A percentile compares a stretch with the other conserved stretches of the same genome.
phyloP scores from a whole-genome alignment of 371 early-diverging fungal species.

The Actinomortierella ambigua region DNA sequence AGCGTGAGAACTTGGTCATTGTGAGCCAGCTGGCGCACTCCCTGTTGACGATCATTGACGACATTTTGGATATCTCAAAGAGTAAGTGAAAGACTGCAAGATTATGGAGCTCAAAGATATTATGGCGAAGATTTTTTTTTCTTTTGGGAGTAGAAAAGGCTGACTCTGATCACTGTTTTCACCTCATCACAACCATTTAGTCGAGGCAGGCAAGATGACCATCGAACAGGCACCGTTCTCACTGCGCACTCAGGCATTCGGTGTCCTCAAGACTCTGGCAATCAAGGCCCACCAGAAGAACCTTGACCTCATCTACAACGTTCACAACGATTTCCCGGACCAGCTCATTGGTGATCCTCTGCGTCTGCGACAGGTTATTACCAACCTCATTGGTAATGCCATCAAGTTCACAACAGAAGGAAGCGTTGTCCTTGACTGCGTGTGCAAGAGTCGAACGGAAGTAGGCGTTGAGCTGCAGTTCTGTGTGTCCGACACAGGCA shows the following conservation, averaged over 20 bases:
- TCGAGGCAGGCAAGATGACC: constrained; percentile 80
- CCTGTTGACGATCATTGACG: constrained; percentile 76
- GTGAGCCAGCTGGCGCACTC: constrained; percentile 70
- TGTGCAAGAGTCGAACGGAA: constrained; percentile 40
- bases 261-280: constrained; percentile 69
- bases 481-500: constrained; percentile 83
- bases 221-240: constrained; percentile 72
- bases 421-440: constrained; percentile 58
- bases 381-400: constrained; percentile 85
- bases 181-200: constrained; percentile 7
- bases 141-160: too few relatives aligned
- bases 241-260: constrained; percentile 63
- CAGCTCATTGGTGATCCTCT: constrained; percentile 76
- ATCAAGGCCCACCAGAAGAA: constrained; percentile 74
- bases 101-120: too few relatives aligned
- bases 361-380: constrained; percentile 82
- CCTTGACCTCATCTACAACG: constrained; percentile 62
- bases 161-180: constrained; percentile 6
- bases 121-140: too few relatives aligned
- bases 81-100: constrained; percentile 47
- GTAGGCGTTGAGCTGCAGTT: constrained; percentile 61
- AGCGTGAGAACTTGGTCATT: constrained; percentile 76
- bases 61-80: constrained; percentile 84
- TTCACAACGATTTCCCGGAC: constrained; percentile 69
- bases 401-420: constrained; percentile 84